A percentile compares a stretch with the other conserved stretches of the same genome.
Evolutionary conservation across 768 basidiomycete genomes (phyloP).

Genomic region (Asterophora parasitica): DNA sequence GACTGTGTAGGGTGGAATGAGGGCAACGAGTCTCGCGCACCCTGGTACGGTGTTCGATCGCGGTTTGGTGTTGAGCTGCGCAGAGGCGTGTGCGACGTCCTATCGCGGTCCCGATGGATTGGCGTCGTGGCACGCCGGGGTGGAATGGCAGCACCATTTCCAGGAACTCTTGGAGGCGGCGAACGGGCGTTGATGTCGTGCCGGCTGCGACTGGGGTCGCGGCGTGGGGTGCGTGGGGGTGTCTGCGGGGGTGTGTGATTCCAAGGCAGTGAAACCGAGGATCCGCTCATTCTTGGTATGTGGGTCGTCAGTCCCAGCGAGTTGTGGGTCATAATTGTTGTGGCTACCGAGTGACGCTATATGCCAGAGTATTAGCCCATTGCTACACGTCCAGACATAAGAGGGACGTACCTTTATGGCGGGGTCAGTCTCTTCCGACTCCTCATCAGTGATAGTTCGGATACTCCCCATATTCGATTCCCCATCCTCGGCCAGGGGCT

Average conservation of each 20-base stretch:
- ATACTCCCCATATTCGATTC: constrained; percentile 9
- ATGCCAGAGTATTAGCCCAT: not conserved
- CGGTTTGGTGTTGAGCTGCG: constrained; percentile 18
- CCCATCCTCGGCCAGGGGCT: not conserved
- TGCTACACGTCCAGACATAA: too few species aligned
- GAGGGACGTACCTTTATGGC: not conserved
- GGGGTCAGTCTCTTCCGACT: constrained; percentile 4
- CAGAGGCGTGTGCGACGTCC: constrained; percentile 5
- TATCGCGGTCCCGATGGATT: constrained; percentile 3
- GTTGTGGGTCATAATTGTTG: not conserved
- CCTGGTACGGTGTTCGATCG: not conserved
- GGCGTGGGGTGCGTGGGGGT: constrained; percentile 9
- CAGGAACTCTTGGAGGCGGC: not conserved
- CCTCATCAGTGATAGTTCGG: constrained; percentile 14
- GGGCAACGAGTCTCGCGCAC: constrained; percentile 7
- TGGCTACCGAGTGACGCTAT: constrained; percentile 5
- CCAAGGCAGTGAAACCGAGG: constrained; percentile 5
- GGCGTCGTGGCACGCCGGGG: constrained; percentile 13
- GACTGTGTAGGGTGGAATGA: constrained; percentile 35
- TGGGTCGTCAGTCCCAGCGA: constrained; percentile 8
- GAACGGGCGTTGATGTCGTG: not conserved
- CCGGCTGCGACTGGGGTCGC: not conserved
- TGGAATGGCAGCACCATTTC: not conserved
- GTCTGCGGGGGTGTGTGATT: constrained; percentile 22
- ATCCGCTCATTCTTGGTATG: not conserved